Evolutionary conservation across 148 eudicot species (phyloP).

Genomic region (Limonium bicolor): DNA sequence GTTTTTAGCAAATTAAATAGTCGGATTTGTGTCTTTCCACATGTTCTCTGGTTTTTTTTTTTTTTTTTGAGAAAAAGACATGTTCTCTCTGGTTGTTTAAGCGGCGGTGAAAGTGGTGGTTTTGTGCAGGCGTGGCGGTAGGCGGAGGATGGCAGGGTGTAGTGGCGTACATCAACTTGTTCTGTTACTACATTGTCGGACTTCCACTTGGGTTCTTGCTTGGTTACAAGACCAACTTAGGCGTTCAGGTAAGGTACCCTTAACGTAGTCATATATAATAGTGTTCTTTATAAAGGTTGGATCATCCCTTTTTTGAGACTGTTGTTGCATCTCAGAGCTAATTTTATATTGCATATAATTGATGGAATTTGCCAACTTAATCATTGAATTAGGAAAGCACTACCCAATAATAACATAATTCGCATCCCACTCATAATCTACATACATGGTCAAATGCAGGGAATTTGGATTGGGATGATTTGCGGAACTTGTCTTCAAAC

Average conservation of each 20-base stretch:
- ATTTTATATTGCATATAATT: background rate
- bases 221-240: constrained; percentile 59
- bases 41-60: too few species aligned
- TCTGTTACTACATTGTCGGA: constrained; percentile 73
- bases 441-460: too few species aligned
- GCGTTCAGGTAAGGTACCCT: constrained; percentile 50
- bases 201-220: constrained; percentile 73
- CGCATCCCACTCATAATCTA: too few species aligned
- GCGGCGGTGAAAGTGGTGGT: background rate
- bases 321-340: too few species aligned
- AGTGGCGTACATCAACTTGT: constrained; percentile 77
- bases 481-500: constrained; percentile 78
- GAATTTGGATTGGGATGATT: constrained; percentile 98
- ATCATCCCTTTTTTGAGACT: background rate
- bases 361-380: background rate
- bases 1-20: too few species aligned
- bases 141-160: constrained; percentile 99
- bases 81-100: too few species aligned
- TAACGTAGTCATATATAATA: background rate
- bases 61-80: too few species aligned
- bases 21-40: too few species aligned
- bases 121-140: constrained; percentile 65
- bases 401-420: background rate
- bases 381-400: background rate
- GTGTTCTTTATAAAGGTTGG: too few species aligned